Base-by-base conservation (phyloP, 371 early-diverging fungal genomes). In the Mortierella polycephala region DNA sequence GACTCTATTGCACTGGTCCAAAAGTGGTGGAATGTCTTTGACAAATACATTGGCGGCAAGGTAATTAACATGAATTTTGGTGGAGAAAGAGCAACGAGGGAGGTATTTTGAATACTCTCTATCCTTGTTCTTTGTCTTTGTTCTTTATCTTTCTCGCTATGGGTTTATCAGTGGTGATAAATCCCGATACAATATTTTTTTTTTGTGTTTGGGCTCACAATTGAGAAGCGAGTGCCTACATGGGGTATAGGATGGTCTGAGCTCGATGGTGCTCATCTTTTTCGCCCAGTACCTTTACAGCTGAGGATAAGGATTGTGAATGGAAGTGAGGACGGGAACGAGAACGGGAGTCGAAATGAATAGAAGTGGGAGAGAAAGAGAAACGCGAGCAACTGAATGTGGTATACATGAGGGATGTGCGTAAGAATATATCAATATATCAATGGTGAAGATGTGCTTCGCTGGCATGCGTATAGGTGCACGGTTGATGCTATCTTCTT, bases 1-100 rank as follows among this genome's bases (percentile, higher is more conserved):
- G 87, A 86, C 60, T 82, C 87, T 44, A 73, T 74, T 11, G 82
- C 82, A 37, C 74, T 89, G 61, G 83, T 92, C 16, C 85, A 85
- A 62, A 60, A 82, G 44, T 94, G 94, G 94, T 94, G 94, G 94
- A 81, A 85, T 61, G 85, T 91, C 13, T 90, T 90, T 77, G 88
- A 92, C 67, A 84, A 81, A 57, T 83, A 84, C 64, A 86, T 88
- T 41, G 86, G 88, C 37, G 83, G 87, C 80, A 79, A 73, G 64
- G 86, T 77, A 83, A 44, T 5, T 41, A 13, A 42, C 21, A 18
- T 30, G 30, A 2, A 4, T 30, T 30, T 4, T 30, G 30, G 1
- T 4, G 4, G 16, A 30, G 37, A 42, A 52, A 45, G 20, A 37
- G 39, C 40, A 60, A 4, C 18, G 20, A 18, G 54, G 9, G 18